Evolutionary conservation across 352 stramenopile genomes (phyloP).

Genomic region (Globisporangium solare): DNA sequence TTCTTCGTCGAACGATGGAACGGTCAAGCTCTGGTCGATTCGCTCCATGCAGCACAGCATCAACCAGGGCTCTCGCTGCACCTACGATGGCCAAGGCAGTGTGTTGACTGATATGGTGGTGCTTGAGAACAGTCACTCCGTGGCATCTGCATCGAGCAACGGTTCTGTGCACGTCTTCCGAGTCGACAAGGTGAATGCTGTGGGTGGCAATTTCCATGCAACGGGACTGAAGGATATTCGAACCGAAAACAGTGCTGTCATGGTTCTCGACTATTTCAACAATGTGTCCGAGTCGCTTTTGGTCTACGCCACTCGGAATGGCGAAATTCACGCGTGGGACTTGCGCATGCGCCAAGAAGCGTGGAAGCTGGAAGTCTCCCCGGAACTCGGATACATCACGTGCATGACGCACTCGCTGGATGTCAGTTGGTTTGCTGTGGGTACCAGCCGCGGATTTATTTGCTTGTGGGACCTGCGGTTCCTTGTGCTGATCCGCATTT

Average conservation of each 20-base stretch:
- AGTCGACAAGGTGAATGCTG: slow-evolving; percentile 87
- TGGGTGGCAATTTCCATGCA: slow-evolving; percentile 64
- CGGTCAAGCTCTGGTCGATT: slow-evolving; percentile 94
- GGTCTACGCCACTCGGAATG: slow-evolving; percentile 91
- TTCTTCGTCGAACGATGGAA: slow-evolving; percentile 94
- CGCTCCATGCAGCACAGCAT: slow-evolving; percentile 91
- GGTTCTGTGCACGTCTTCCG: slow-evolving; percentile 95
- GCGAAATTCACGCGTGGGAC: slow-evolving; percentile 90
- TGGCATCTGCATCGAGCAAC: slow-evolving; percentile 88
- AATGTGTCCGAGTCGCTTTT: slow-evolving; percentile 92
- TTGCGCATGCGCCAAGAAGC: slow-evolving; percentile 88
- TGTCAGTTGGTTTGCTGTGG: slow-evolving; percentile 92
- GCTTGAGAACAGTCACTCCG: slow-evolving; percentile 95
- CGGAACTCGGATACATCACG: slow-evolving; percentile 95
- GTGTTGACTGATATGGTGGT: slow-evolving; percentile 93
- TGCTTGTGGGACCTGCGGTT: slow-evolving; percentile 97
- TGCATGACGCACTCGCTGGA: slow-evolving; percentile 94
- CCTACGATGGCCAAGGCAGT: slow-evolving; percentile 90
- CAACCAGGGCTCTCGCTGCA: slow-evolving; percentile 90
- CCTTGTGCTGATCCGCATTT: slow-evolving; percentile 93
- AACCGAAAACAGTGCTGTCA: slow-evolving; percentile 88
- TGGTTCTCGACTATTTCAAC: slow-evolving; percentile 95
- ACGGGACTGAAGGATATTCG: slow-evolving; percentile 71
- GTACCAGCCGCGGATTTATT: slow-evolving; percentile 94
- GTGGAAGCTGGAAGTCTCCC: slow-evolving; percentile 90